Conservation (phyloP, 2,329 filamentous ascomycete genomes). For the Coniochaeta ligniaria region DNA sequence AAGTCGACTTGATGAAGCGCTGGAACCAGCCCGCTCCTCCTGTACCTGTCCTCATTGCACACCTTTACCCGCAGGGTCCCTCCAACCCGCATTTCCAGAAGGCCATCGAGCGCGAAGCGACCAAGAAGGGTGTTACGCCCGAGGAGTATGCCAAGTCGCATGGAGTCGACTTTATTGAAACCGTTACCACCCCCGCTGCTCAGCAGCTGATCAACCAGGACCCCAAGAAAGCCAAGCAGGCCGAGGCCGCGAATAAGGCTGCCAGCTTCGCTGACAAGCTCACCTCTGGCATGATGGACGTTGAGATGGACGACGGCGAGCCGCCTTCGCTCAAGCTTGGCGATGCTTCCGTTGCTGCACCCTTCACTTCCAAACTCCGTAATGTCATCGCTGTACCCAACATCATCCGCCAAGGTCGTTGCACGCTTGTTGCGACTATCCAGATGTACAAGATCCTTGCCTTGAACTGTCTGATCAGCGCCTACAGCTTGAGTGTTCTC, state of each 20-base stretch:
- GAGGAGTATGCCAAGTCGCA: constrained; percentile 48
- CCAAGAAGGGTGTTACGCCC: constrained; percentile 64
- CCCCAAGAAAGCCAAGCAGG: constrained; percentile 50
- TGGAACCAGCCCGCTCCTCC: constrained; percentile 95
- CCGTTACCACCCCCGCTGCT: constrained; percentile 60
- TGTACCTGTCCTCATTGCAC: constrained; percentile 84
- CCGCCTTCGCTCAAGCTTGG: constrained; percentile 95
- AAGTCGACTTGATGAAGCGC: constrained; percentile 80
- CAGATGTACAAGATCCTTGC: constrained; percentile 99
- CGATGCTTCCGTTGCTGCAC: constrained; percentile 92
- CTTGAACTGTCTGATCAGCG: constrained; percentile 94
- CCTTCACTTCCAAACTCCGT: constrained; percentile 94
- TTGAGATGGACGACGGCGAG: constrained; percentile 79
- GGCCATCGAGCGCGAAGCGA: constrained; percentile 79
- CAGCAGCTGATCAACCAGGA: constrained; percentile 45
- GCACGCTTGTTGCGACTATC: constrained; percentile 94
- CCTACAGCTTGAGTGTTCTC: constrained; percentile 91
- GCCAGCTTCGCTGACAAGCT: constrained; percentile 79
- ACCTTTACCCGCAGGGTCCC: constrained; percentile 86
- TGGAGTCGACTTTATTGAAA: constrained; percentile 50
- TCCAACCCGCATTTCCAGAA: constrained; percentile 91
- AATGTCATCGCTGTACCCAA: constrained; percentile 97
- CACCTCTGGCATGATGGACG: constrained; percentile 81
- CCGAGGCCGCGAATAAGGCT: constrained; percentile 64
- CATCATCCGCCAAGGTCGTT: constrained; percentile 95